Conservation (phyloP, 1,139 yeast genomes). For the Diutina pseudorugosa region DNA sequence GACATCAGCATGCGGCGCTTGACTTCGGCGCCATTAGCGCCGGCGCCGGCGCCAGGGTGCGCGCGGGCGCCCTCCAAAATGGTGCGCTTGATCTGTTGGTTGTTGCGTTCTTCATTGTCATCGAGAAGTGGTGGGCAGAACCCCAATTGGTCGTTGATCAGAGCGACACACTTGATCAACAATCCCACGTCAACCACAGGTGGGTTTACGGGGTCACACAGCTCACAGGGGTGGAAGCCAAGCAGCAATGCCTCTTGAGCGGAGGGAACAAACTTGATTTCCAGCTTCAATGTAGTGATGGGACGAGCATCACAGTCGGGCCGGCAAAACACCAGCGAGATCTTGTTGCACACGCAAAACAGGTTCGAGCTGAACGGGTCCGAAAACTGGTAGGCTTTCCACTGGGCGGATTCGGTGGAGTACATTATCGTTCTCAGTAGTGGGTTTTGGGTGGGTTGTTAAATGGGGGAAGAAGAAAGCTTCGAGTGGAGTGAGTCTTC, state of each 20-base stretch:
- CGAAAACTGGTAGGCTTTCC: conserved; percentile 56
- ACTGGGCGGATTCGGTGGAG: conserved; percentile 33
- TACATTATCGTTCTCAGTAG: conserved; percentile 17
- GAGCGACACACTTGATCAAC: conserved; percentile 43
- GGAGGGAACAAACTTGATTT: conserved; percentile 30
- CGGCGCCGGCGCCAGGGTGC: conserved; percentile 6
- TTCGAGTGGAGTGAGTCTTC: no score
- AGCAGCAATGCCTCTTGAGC: conserved; percentile 28
- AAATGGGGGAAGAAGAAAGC: no score
- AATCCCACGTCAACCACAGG: conserved; percentile 40
- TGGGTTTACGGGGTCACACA: conserved; percentile 33
- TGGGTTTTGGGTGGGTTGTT: neutral
- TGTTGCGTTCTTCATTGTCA: conserved; percentile 33
- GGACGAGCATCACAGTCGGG: conserved; percentile 56
- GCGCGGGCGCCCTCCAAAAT: conserved; percentile 12
- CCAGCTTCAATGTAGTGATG: conserved; percentile 28
- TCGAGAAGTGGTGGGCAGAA: conserved; percentile 38
- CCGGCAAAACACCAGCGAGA: conserved; percentile 37
- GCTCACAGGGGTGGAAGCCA: conserved; percentile 41
- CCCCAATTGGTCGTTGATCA: conserved; percentile 47
- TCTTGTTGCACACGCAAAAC: conserved; percentile 39
- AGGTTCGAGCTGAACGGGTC: conserved; percentile 57
- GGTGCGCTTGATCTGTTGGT: conserved; percentile 26
- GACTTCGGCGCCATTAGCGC: conserved; percentile 11
- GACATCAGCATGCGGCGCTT: conserved; percentile 20